phyloP scores from a whole-genome alignment of 2,329 filamentous ascomycete genomes.

The Chaetomium strumarium region DNA sequence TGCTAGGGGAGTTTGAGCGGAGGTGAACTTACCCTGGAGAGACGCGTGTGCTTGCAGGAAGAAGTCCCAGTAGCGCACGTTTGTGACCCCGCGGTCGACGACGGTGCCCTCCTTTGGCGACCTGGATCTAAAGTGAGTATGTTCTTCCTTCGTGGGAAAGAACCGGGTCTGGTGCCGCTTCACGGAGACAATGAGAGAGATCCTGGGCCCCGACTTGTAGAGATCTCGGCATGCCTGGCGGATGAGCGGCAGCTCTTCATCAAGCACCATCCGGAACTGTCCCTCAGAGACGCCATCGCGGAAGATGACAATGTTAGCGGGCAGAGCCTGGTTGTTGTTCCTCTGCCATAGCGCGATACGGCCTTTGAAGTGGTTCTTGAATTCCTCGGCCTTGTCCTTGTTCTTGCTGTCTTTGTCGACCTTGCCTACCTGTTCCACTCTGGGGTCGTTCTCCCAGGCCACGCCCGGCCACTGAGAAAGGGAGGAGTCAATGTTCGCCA shows the following conservation, averaged over 20 bases:
- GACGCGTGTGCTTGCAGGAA: constrained; percentile 77
- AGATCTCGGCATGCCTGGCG: constrained; percentile 55
- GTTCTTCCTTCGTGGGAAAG: constrained; percentile 56
- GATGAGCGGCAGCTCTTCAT: constrained; percentile 61
- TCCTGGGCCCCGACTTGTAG: constrained; percentile 48
- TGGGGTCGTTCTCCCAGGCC: constrained; percentile 63
- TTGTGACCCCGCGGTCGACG: constrained; percentile 77
- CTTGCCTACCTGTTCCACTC: too few relatives aligned
- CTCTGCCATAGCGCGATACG: constrained; percentile 61
- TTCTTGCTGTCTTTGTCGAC: constrained; percentile 63
- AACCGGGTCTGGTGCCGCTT: constrained; percentile 89
- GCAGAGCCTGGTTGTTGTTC: constrained; percentile 51
- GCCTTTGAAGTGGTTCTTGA: constrained; percentile 57
- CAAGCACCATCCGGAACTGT: constrained; percentile 66
- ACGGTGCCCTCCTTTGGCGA: constrained; percentile 76
- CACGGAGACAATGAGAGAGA: constrained; percentile 73
- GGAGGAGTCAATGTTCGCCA: constrained; percentile 63
- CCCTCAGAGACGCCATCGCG: constrained; percentile 87
- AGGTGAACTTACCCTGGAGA: constrained; percentile 54
- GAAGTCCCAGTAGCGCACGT: constrained; percentile 73
- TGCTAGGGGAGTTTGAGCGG: neutral
- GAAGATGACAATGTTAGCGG: constrained; percentile 75
- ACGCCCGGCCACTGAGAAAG: constrained; percentile 74
- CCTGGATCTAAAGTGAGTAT: constrained; percentile 39
- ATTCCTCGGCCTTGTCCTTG: constrained; percentile 10